Evolutionary conservation across 345 rosid species (phyloP).

Genomic region (Aquilaria malaccensis): DNA sequence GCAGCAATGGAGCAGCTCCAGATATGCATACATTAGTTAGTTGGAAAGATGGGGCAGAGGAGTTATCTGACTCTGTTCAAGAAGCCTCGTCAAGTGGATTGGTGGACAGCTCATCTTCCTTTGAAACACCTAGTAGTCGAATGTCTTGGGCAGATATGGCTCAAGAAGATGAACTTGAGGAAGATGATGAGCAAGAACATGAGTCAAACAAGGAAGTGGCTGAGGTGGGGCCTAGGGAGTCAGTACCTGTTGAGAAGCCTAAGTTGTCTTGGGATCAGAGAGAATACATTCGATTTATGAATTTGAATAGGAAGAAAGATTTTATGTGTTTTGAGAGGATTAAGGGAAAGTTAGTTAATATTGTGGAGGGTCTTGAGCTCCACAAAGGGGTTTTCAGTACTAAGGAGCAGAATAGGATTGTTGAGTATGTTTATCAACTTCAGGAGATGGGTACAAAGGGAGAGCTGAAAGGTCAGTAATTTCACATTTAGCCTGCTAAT

Average conservation of each 20-base stretch:
- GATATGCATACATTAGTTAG: slow-evolving; percentile 31
- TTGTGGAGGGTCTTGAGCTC: slow-evolving; percentile 55
- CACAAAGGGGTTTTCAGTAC: slow-evolving; percentile 43
- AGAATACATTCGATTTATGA: slow-evolving; percentile 23
- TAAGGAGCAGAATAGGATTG: slow-evolving; percentile 55
- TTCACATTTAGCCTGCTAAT: not conserved
- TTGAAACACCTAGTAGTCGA: slow-evolving; percentile 30
- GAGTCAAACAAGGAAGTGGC: slow-evolving; percentile 28
- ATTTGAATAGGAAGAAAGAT: slow-evolving; percentile 41
- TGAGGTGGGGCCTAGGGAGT: slow-evolving; percentile 23
- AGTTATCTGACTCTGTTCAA: slow-evolving; percentile 22
- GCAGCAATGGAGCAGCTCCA: slow-evolving; percentile 23
- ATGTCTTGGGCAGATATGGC: slow-evolving; percentile 97
- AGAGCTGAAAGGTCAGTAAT: slow-evolving; percentile 34
- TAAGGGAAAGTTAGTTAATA: slow-evolving; percentile 37
- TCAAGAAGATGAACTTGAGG: slow-evolving; percentile 83
- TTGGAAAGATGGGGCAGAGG: slow-evolving; percentile 51
- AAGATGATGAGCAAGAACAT: slow-evolving; percentile 26
- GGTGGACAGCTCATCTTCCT: slow-evolving; percentile 8
- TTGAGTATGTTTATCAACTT: slow-evolving; percentile 38
- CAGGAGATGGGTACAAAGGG: slow-evolving; percentile 47
- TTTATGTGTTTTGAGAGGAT: slow-evolving; percentile 42
- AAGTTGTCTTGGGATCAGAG: slow-evolving; percentile 23
- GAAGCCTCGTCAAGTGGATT: slow-evolving; percentile 24
- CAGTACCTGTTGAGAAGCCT: too few relatives aligned